Conservation (phyloP, 768 basidiomycete species). For the Tulasnella sp. region DNA sequence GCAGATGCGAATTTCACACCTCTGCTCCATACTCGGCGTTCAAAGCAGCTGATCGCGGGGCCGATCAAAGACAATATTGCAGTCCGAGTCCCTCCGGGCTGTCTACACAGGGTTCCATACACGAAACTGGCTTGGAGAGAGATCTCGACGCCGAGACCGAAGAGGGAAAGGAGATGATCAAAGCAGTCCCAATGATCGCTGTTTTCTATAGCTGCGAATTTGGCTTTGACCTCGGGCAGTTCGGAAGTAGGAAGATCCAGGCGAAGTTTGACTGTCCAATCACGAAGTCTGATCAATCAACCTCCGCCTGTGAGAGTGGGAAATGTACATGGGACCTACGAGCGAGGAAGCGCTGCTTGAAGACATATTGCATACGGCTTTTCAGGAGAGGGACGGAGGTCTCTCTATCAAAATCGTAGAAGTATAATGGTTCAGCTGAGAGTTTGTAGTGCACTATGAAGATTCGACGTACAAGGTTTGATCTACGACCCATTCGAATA, state of each 20-base stretch:
- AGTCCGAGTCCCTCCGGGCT: background rate
- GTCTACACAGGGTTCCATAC: background rate
- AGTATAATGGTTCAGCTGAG: background rate
- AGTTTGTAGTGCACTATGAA: no score
- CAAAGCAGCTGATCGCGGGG: background rate
- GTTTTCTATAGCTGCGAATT: background rate
- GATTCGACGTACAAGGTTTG: background rate
- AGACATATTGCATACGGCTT: background rate
- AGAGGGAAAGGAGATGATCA: background rate
- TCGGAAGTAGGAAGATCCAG: conserved; percentile 10
- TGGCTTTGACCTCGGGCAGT: background rate
- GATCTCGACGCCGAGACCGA: background rate
- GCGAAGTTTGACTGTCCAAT: background rate
- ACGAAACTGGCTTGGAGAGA: background rate
- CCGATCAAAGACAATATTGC: background rate
- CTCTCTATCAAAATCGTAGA: background rate
- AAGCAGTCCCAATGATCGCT: background rate
- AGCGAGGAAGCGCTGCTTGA: background rate
- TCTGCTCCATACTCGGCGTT: background rate
- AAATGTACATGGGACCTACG: background rate
- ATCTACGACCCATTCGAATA: background rate
- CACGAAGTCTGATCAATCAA: no score
- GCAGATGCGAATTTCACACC: background rate
- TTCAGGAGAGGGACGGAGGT: background rate
- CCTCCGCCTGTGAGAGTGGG: background rate